Evolutionary conservation across 345 rosid genomes (phyloP).

Genomic region (Clarkia xantiana): DNA sequence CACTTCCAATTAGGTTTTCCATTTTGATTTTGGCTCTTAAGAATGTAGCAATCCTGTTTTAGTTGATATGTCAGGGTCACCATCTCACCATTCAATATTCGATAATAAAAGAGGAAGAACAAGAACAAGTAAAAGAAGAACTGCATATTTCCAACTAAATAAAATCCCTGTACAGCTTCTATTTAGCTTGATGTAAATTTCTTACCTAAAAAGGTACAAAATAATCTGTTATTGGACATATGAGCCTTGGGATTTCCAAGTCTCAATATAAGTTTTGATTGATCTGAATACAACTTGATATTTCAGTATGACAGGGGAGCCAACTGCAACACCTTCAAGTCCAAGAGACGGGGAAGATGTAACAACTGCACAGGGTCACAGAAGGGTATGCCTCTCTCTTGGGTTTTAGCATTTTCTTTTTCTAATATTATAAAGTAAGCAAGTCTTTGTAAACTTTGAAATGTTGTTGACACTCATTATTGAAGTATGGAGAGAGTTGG

Average conservation of each 20-base stretch:
- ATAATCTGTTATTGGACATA: not conserved
- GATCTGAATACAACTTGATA: constrained; percentile 15
- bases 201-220: not conserved
- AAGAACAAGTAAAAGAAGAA: not conserved
- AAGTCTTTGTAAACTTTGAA: not conserved
- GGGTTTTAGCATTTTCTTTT: not conserved
- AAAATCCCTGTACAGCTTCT: too few relatives aligned
- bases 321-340: constrained; percentile 67
- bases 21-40: not conserved
- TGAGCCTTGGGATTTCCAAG: too few relatives aligned
- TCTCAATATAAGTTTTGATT: not conserved
- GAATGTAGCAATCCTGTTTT: not conserved
- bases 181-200: too few relatives aligned
- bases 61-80: not conserved
- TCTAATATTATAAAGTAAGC: not conserved
- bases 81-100: too few relatives aligned
- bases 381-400: constrained; percentile 29
- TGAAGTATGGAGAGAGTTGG: not conserved
- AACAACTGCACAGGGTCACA: constrained; percentile 36
- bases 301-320: constrained; percentile 94
- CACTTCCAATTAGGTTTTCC: not conserved
- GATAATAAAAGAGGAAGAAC: not conserved
- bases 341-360: constrained; percentile 81
- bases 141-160: too few relatives aligned
- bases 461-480: not conserved